phyloP scores from a whole-genome alignment of 192 early-diverging fungal genomes.

The Coemansia sp. region DNA sequence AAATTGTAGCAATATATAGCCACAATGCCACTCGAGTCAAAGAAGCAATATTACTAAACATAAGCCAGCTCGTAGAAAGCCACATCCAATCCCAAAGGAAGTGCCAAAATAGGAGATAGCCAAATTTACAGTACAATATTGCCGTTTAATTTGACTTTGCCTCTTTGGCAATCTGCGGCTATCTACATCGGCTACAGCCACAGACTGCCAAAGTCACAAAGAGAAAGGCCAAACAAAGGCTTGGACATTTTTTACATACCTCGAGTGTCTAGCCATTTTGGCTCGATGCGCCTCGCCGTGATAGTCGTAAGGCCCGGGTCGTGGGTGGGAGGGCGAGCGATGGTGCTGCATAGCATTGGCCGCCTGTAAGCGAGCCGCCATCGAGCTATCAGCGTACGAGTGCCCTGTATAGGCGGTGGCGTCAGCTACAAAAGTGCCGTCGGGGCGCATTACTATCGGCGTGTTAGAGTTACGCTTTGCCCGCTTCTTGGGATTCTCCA shows the following conservation, averaged over 20 bases:
- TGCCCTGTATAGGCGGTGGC: constrained; percentile 5
- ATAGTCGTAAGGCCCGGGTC: constrained; percentile 28
- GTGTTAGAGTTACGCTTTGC: constrained; percentile 51
- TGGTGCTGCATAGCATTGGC: constrained; percentile 1
- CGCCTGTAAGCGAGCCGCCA: constrained; percentile 13
- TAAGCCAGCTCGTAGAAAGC: background rate
- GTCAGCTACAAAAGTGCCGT: constrained; percentile 42
- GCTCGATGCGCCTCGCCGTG: constrained; percentile 25
- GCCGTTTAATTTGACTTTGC: background rate
- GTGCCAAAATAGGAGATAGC: background rate
- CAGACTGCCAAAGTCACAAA: background rate
- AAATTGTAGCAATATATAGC: constrained; percentile 10
- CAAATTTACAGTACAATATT: background rate
- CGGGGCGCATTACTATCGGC: constrained; percentile 41
- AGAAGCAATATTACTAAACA: background rate
- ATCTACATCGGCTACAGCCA: background rate
- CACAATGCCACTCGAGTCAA: constrained; percentile 6
- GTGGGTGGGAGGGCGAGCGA: constrained; percentile 18
- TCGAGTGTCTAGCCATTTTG: constrained; percentile 39
- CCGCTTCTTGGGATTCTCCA: constrained; percentile 54
- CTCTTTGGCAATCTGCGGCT: background rate
- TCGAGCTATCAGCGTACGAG: constrained; percentile 3
- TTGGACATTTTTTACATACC: constrained; percentile 28
- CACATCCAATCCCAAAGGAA: background rate
- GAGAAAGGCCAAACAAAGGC: background rate